Evolutionary conservation across 2,329 filamentous ascomycete genomes (phyloP).

Genomic region (Fusarium aywerte): DNA sequence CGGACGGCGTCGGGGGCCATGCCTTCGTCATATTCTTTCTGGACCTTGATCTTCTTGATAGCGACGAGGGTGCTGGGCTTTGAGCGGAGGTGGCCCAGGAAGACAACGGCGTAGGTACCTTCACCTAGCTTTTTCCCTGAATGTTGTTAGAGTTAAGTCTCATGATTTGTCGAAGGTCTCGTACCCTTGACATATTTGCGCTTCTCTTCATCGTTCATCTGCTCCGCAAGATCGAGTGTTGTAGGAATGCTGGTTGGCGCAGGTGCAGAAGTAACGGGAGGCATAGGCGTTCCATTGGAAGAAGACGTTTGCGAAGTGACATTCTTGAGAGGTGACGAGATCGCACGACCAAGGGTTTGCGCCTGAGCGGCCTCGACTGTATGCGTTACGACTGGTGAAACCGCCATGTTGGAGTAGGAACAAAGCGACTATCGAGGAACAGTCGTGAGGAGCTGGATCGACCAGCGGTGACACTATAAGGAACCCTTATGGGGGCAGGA

Average conservation of each 20-base stretch:
- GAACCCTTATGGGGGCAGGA: background rate
- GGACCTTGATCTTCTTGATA: constrained; percentile 92
- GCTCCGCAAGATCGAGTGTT: constrained; percentile 74
- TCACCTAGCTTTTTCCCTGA: constrained; percentile 90
- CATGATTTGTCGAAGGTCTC: background rate
- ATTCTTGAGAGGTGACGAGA: constrained; percentile 59
- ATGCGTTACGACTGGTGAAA: constrained; percentile 59
- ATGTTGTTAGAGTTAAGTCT: background rate
- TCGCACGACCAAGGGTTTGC: constrained; percentile 46
- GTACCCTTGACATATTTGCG: constrained; percentile 89
- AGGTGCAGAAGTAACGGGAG: constrained; percentile 46
- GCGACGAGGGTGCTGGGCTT: constrained; percentile 82
- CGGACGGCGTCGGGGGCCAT: constrained; percentile 94
- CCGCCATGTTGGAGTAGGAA: constrained; percentile 53
- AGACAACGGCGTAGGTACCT: constrained; percentile 97
- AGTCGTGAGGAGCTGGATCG: constrained; percentile 14
- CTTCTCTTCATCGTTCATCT: constrained; percentile 83
- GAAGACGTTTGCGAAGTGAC: constrained; percentile 49
- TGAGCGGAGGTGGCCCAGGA: constrained; percentile 80
- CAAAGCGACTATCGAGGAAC: constrained; percentile 3
- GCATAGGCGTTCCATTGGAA: constrained; percentile 59
- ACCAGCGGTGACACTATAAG: constrained; percentile 6
- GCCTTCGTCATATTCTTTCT: constrained; percentile 87
- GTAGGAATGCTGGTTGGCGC: constrained; percentile 50
- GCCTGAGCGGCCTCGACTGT: constrained; percentile 49